Evolutionary conservation across 2,329 filamentous ascomycete genomes (phyloP).

Genomic region (Penicillium sp.): DNA sequence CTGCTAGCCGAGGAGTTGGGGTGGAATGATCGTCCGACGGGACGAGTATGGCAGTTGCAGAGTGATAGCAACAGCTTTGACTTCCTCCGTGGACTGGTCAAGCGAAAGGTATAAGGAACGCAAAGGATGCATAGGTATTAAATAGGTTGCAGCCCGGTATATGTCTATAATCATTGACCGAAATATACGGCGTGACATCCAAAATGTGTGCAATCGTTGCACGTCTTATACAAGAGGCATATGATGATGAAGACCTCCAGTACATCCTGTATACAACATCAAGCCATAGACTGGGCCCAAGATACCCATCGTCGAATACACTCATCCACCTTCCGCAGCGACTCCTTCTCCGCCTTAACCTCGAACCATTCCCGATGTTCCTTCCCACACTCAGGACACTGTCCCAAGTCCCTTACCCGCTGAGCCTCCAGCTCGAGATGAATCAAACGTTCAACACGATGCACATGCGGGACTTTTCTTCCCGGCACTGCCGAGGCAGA

Average conservation of each 20-base stretch:
- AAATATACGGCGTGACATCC: background rate
- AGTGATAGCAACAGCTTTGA: slow-evolving; percentile 99
- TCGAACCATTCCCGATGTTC: slow-evolving; percentile 96
- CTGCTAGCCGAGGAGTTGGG: slow-evolving; percentile 79
- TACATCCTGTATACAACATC: background rate
- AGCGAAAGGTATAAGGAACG: slow-evolving; percentile 63
- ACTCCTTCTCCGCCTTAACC: slow-evolving; percentile 68
- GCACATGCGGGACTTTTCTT: slow-evolving; percentile 76
- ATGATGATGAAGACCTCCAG: background rate
- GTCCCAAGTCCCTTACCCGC: slow-evolving; percentile 54
- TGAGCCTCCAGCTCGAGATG: slow-evolving; percentile 75
- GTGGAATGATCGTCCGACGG: slow-evolving; percentile 67
- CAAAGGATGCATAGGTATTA: background rate
- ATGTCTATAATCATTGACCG: background rate
- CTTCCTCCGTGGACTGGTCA: slow-evolving; percentile 85
- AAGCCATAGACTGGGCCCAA: slow-evolving; percentile 61
- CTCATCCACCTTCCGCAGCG: slow-evolving; percentile 65
- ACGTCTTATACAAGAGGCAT: background rate
- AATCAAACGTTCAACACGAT: slow-evolving; percentile 83
- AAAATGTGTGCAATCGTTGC: background rate
- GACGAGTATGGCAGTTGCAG: slow-evolving; percentile 77
- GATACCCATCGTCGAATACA: slow-evolving; percentile 79
- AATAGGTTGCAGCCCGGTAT: background rate
- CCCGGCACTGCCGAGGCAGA: slow-evolving; percentile 27
- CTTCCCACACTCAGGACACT: slow-evolving; percentile 73